Base-by-base conservation (phyloP, 2,329 filamentous ascomycete genomes). In the Trichothecium sympodiale region DNA sequence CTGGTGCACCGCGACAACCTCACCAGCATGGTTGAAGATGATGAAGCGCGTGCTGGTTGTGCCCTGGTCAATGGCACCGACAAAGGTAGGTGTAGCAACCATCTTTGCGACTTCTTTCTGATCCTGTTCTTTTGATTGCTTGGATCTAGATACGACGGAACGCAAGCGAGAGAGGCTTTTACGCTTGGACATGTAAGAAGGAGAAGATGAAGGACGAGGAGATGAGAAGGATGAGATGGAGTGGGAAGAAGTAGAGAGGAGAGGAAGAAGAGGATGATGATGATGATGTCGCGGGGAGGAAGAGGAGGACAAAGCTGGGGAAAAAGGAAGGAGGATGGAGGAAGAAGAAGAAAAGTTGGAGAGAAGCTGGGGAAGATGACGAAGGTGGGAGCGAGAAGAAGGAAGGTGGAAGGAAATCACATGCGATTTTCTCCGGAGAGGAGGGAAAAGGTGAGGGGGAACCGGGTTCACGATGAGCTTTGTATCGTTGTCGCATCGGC, bases 11-110 rank as follows among this genome's bases (percentile, higher is more conserved):
- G 80, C 78, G 38, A 85, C 68, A 15, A 81, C 79, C 40, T 82
- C 77, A 37, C 87, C 86, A 29, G 73, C 63, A 44, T 76, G 77
- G 59, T 94, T 79, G 62, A 94, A 94, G 53, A 95, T 88, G 47
- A 94, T 73, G 60, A 87, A 87, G 10, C 83, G 70, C 17, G 83
- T 79, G 53, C 78, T 83, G 37, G 82, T 87, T 25, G 82, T 88
- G 44, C 83, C 82, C 55, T 86, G 81, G 52, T 88, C 82, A 52
- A 88, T 86, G 38, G 80, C 79, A 43, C 82, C 83, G 41, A 87
- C 75, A 49, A 82, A 86, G 27, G 32, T 15, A 13, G 36, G 36
- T 8, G 18, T 18, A 8, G 35, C 43, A 31, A 53, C 41, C 57
- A 60, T 60, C 37, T 39, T 47, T 45, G 34, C 36, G 40, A 39